Evolutionary conservation across 306 rosid species (phyloP).

Genomic region (Sicyos edulis): DNA sequence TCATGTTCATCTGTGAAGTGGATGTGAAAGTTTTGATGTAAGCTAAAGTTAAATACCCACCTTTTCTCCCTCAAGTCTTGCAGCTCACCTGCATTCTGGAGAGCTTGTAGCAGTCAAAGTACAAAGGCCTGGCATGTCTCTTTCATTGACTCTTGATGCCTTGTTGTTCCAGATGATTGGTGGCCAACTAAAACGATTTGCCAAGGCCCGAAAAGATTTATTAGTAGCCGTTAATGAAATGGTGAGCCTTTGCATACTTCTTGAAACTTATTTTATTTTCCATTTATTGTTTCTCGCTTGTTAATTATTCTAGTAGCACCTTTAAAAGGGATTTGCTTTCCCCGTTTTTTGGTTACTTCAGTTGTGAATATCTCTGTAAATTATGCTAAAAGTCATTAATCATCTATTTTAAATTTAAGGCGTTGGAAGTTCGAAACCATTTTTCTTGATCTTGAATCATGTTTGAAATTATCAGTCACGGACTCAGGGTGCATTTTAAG

Average conservation of each 20-base stretch:
- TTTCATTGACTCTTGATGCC: slow-evolving; percentile 91
- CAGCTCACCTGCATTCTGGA: slow-evolving; percentile 97
- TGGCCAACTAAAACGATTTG: slow-evolving; percentile 80
- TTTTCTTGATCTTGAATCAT: background rate
- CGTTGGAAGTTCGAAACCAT: background rate
- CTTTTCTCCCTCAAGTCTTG: slow-evolving; percentile 66
- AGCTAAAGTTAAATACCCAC: slow-evolving; percentile 37
- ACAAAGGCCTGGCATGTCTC: slow-evolving; percentile 96
- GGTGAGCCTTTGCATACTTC: slow-evolving; percentile 46
- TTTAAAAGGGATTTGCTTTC: background rate
- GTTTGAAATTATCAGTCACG: background rate
- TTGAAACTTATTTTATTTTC: background rate
- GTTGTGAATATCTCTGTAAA: slow-evolving; percentile 1
- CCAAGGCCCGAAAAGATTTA: slow-evolving; percentile 87
- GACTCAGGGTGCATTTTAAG: background rate
- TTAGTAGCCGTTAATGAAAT: slow-evolving; percentile 88
- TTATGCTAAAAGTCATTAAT: background rate
- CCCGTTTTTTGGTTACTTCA: slow-evolving; percentile 3
- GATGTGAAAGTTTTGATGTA: slow-evolving; percentile 27
- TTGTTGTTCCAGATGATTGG: slow-evolving; percentile 92
- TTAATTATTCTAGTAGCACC: background rate
- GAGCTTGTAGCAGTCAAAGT: slow-evolving; percentile 96
- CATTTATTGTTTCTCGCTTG: background rate
- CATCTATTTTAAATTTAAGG: background rate
- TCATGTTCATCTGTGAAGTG: background rate